These are phyloP conservation scores for Sordariomycetes sp. DNA, from an alignment of 2,329 filamentous ascomycete species.

Conservation along the genomic window DNA sequence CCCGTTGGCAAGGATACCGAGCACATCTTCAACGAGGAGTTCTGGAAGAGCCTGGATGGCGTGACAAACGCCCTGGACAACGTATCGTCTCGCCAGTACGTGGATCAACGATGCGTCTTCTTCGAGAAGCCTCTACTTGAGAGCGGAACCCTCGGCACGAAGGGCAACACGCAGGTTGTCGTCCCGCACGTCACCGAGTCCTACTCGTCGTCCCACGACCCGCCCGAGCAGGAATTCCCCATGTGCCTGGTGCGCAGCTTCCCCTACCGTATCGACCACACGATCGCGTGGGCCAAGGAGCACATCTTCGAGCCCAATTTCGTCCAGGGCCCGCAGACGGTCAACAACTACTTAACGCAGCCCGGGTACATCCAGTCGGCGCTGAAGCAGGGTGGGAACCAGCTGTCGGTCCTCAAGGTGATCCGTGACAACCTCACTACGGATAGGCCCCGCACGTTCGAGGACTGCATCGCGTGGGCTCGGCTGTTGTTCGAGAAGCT, in stretches of 20 bases:
- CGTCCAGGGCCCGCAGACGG: slow-evolving; percentile 83
- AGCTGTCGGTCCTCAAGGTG: slow-evolving; percentile 85
- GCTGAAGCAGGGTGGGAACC: slow-evolving; percentile 84
- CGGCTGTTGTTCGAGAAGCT: slow-evolving; percentile 89
- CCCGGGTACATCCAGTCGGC: slow-evolving; percentile 80
- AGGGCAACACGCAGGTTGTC: slow-evolving; percentile 96
- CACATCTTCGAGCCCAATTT: slow-evolving; percentile 83
- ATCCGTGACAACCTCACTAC: slow-evolving; percentile 83
- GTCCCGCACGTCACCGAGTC: slow-evolving; percentile 87
- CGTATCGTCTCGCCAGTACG: slow-evolving; percentile 90
- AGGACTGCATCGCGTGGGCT: slow-evolving; percentile 95
- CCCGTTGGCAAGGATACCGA: slow-evolving; percentile 87
- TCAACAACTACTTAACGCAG: slow-evolving; percentile 86
- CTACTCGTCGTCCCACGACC: slow-evolving; percentile 89
- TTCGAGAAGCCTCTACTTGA: slow-evolving; percentile 95
- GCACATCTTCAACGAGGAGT: slow-evolving; percentile 83
- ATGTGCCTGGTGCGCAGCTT: slow-evolving; percentile 98
- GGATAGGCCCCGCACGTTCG: slow-evolving; percentile 82
- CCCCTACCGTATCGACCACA: slow-evolving; percentile 97
- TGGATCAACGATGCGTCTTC: slow-evolving; percentile 92
- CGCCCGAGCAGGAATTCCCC: slow-evolving; percentile 95
- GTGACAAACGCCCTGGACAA: slow-evolving; percentile 98
- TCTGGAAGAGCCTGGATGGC: slow-evolving; percentile 78
- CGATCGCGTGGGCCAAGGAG: slow-evolving; percentile 95
- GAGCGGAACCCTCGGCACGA: slow-evolving; percentile 95